Conservation (phyloP, 176 grass and related monocot species). For the Miscanthus lutarioriparius region DNA sequence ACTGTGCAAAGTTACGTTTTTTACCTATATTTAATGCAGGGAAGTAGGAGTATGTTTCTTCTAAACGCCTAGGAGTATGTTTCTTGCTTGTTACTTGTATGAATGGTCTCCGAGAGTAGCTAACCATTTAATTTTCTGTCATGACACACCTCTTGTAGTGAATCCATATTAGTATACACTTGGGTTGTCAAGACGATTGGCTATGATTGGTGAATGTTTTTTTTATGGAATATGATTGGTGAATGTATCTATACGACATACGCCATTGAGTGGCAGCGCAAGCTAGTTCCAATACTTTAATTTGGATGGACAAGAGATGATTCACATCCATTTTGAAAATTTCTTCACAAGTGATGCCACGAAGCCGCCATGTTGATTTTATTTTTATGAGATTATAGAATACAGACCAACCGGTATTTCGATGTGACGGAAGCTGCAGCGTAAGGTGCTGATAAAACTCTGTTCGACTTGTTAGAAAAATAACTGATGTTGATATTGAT, state of each 20-base stretch:
- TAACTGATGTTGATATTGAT: no score
- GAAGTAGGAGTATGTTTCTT: no score
- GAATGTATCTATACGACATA: not conserved
- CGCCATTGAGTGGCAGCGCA: not conserved
- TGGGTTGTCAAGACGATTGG: not conserved
- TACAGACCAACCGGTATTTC: not conserved
- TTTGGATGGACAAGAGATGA: not conserved
- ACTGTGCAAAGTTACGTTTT: no score
- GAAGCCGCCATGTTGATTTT: not conserved
- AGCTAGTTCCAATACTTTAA: not conserved
- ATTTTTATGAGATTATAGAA: not conserved
- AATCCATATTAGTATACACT: not conserved
- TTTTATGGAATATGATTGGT: no score
- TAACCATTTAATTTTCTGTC: not conserved
- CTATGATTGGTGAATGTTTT: no score
- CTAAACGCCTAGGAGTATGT: no score
- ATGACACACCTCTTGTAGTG: not conserved
- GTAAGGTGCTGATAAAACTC: not conserved
- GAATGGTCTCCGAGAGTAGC: not conserved
- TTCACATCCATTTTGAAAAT: not conserved
- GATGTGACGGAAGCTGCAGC: not conserved
- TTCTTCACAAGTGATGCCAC: not conserved
- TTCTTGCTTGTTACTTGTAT: not conserved
- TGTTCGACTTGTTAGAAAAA: no score
- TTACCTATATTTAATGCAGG: no score